These are phyloP conservation scores for Ustilago crameri DNA, from an alignment of 1,284 basidiomycete genomes.

Conservation along the genomic window DNA sequence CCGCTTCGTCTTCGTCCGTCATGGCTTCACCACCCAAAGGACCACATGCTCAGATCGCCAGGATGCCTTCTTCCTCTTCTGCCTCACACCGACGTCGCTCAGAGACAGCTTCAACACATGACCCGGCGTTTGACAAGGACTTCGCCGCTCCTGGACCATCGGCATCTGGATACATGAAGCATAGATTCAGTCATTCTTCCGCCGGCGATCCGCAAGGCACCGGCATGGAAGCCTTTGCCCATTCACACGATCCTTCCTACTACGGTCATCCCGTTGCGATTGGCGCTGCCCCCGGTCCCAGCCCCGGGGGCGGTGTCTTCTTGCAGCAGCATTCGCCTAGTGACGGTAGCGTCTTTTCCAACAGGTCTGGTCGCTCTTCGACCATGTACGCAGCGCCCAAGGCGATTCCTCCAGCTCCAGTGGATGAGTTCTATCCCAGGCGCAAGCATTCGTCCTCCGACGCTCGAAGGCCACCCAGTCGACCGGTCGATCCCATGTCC, in stretches of 20 bases:
- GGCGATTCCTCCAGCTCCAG: constrained; percentile 11
- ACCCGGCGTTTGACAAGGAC: constrained; percentile 17
- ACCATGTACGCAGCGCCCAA: constrained; percentile 28
- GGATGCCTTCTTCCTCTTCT: constrained; percentile 23
- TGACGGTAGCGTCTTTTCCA: constrained; percentile 31
- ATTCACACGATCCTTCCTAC: constrained; percentile 33
- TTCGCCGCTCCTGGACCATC: constrained; percentile 4
- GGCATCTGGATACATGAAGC: constrained; percentile 3
- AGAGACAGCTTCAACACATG: constrained; percentile 20
- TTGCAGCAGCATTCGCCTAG: constrained; percentile 45
- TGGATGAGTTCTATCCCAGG: constrained; percentile 14
- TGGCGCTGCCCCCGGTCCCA: constrained; percentile 7
- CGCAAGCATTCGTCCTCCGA: constrained; percentile 24
- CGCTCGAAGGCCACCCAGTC: constrained; percentile 12
- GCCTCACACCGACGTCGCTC: constrained; percentile 24
- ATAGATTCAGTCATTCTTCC: constrained; percentile 21
- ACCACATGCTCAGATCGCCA: constrained; percentile 6
- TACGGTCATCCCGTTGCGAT: constrained; percentile 24
- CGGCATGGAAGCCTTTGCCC: constrained; percentile 16
- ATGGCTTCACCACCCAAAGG: constrained; percentile 23
- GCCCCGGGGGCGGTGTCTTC: constrained; percentile 17
- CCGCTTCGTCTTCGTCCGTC: constrained; percentile 11
- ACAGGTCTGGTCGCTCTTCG: constrained; percentile 27
- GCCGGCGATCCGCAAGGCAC: constrained; percentile 5
- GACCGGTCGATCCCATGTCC: constrained; percentile 43